These are phyloP conservation scores for Hibiscus syriacus DNA, from an alignment of 345 rosid species.

Conservation along the genomic window DNA sequence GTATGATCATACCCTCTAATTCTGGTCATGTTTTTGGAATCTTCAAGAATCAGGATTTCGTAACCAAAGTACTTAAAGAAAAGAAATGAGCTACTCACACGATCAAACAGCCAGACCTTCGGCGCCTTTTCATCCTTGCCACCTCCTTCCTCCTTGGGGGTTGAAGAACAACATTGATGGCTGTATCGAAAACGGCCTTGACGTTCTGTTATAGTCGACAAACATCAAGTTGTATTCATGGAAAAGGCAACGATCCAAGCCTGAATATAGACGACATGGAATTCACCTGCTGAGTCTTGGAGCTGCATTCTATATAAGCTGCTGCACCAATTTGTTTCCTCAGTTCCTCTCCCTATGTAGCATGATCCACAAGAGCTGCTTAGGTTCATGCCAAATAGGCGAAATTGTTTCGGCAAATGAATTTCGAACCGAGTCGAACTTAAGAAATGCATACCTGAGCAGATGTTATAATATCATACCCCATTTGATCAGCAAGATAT, in stretches of 20 bases:
- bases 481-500: no score
- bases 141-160: slow-evolving; percentile 86
- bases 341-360: slow-evolving; percentile 77
- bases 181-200: slow-evolving; percentile 87
- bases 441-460: background rate
- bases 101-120: slow-evolving; percentile 60
- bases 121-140: slow-evolving; percentile 51
- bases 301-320: slow-evolving; percentile 45
- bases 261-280: background rate
- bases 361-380: background rate
- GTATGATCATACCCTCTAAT: no score
- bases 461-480: no score
- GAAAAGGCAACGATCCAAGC: background rate
- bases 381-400: background rate
- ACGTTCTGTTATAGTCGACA: slow-evolving; percentile 54
- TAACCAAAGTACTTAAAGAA: no score
- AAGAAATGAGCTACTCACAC: slow-evolving; percentile 45
- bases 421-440: background rate
- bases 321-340: slow-evolving; percentile 36
- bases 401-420: background rate
- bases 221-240: background rate
- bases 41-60: no score
- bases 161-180: slow-evolving; percentile 94
- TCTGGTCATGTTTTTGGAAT: no score
- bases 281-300: slow-evolving; percentile 90